Evolutionary conservation across 2,329 filamentous ascomycete species (phyloP), one percentile per base, ranked within the genome.

Genomic region (Arthrobotrys megalospora): DNA sequence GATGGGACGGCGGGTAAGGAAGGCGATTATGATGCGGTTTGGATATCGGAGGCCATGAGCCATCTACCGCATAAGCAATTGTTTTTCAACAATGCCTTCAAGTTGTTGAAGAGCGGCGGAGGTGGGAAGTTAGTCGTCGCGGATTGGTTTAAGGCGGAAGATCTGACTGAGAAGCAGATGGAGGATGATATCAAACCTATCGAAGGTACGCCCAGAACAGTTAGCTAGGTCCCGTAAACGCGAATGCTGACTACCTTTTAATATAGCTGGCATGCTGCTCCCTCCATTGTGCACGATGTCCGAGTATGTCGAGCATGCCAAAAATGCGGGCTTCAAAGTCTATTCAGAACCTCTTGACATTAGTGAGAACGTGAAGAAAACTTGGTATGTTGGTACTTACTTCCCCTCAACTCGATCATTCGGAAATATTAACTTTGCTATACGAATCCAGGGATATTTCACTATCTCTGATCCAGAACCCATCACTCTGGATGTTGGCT

Each of bases 21-120:
- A 60, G 73, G 58, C 3, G 82, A 80, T 1, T 90, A 90, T 80
- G 88, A 90, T 80, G 86, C 85, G 50, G 88, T 90, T 21, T 90
- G 89, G 89, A 89, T 90, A 82, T 89, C 87, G 60, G 89, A 90
- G 82, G 88, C 88, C 1, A 85, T 90, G 75, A 89, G 87, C 80
- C 89, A 90, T 82, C 86, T 90, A 72, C 88, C 88, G 0, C 86
- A 90, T 81, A 90, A 90, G 82, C 83, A 85, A 1, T 83, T 89
- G 1, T 90, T 90, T 83, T 90, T 90, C 81, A 82, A 83, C 28
- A 90, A 89, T 77, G 86, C 87, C 0, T 83, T 84, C 34, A 83
- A 83, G 55, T 83, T 90, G 38, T 83, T 90, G 62, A 86, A 84
- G 43, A 62, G 45, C 24, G 73, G 65, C 2, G 86, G 87, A 0